Percentiles rank a stretch among this genome's conserved stretches.
Conservation (phyloP, 164 flowering plant species). For the Amborella trichopoda region DNA sequence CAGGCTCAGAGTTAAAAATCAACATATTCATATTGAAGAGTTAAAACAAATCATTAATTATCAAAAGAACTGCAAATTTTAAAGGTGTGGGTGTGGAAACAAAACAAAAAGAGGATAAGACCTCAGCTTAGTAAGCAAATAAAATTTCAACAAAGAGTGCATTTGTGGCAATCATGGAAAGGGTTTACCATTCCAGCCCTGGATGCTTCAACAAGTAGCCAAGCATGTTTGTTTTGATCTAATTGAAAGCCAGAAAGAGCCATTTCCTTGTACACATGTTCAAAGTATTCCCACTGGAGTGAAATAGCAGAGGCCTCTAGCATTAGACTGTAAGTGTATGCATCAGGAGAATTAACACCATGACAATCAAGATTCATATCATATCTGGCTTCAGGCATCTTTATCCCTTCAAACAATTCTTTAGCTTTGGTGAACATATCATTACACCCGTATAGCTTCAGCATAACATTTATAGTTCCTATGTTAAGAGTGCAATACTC, state of each 20-base stretch:
- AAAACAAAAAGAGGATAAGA: background rate
- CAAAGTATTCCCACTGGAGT: slow-evolving; percentile 93
- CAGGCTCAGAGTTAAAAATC: background rate
- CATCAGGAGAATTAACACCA: slow-evolving; percentile 32
- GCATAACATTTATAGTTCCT: slow-evolving; percentile 79
- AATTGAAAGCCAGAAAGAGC: slow-evolving; percentile 50
- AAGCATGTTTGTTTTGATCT: slow-evolving; percentile 56
- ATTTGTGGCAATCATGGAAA: background rate
- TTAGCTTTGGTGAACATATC: slow-evolving; percentile 81
- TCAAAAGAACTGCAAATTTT: background rate
- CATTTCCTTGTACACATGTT: slow-evolving; percentile 86
- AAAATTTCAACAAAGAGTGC: background rate
- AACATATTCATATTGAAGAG: background rate
- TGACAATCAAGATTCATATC: slow-evolving; percentile 1
- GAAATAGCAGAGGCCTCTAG: slow-evolving; percentile 78
- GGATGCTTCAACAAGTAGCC: slow-evolving; percentile 66
- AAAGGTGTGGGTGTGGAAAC: background rate
- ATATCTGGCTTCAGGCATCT: slow-evolving; percentile 9
- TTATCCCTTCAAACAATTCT: slow-evolving; percentile 59
- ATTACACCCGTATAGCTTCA: slow-evolving; percentile 63
- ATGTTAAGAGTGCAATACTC: slow-evolving; percentile 47
- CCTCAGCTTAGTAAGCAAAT: background rate
- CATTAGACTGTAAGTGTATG: slow-evolving; percentile 51
- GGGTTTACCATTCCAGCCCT: slow-evolving; percentile 72
- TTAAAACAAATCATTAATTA: background rate